These are phyloP conservation scores for Gelatoporia subvermispora DNA, from an alignment of 768 basidiomycete genomes.

Conservation along the genomic window DNA sequence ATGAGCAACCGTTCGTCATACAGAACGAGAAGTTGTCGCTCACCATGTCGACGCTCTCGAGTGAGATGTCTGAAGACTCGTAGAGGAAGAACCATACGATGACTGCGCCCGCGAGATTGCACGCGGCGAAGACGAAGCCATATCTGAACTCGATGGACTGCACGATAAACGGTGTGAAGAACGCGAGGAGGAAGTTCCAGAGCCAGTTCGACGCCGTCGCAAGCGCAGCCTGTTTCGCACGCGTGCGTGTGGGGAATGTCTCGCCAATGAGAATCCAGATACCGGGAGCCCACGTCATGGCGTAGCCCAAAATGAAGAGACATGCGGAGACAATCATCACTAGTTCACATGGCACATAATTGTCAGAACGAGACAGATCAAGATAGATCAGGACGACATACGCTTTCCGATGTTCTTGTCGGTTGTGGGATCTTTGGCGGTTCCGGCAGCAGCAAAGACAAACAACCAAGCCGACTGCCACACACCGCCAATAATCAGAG, in stretches of 20 bases:
- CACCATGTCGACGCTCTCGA: slow-evolving; percentile 61
- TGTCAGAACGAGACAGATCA: neutral
- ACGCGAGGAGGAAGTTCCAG: slow-evolving; percentile 69
- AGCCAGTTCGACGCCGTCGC: slow-evolving; percentile 63
- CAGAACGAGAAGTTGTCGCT: slow-evolving; percentile 22
- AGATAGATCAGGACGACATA: slow-evolving; percentile 20
- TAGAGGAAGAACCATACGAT: slow-evolving; percentile 74
- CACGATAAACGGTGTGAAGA: slow-evolving; percentile 73
- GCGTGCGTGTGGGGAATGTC: slow-evolving; percentile 68
- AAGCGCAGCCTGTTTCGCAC: slow-evolving; percentile 66
- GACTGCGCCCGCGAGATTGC: slow-evolving; percentile 53
- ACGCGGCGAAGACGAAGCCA: slow-evolving; percentile 69
- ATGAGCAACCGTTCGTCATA: slow-evolving; percentile 8
- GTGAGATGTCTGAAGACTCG: slow-evolving; percentile 60
- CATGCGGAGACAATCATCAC: slow-evolving; percentile 52
- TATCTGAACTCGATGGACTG: slow-evolving; percentile 52
- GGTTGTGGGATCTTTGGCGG: slow-evolving; percentile 47
- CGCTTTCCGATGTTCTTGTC: slow-evolving; percentile 50
- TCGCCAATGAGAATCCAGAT: slow-evolving; percentile 78
- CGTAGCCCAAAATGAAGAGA: slow-evolving; percentile 68
- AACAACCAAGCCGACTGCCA: slow-evolving; percentile 73
- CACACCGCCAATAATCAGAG: slow-evolving; percentile 62
- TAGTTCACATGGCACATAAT: slow-evolving; percentile 33
- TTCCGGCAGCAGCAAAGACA: slow-evolving; percentile 69
- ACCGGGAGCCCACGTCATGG: slow-evolving; percentile 69